These are phyloP conservation scores for Colletotrichum tanaceti DNA, from an alignment of 2,329 filamentous ascomycete genomes.

Conservation along the genomic window DNA sequence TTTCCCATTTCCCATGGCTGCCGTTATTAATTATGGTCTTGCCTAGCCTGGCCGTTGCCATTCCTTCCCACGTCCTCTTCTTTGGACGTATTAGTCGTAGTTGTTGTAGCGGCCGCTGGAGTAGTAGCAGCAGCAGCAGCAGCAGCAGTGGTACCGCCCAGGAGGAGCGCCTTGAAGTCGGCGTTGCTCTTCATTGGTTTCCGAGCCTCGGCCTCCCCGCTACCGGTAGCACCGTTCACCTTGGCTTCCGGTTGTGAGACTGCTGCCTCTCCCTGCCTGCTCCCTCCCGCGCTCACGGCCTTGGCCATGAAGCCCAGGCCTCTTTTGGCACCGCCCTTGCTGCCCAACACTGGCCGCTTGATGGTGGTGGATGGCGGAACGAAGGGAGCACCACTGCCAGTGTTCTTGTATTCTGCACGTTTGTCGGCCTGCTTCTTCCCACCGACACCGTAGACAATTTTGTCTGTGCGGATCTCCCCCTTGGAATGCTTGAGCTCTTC, in stretches of 20 bases:
- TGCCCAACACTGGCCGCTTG: slow-evolving; percentile 56
- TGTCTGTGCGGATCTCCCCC: slow-evolving; percentile 57
- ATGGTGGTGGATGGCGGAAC: slow-evolving; percentile 59
- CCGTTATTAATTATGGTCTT: slow-evolving; percentile 33
- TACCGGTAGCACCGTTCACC: slow-evolving; percentile 45
- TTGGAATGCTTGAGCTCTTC: slow-evolving; percentile 66
- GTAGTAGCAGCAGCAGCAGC: background rate
- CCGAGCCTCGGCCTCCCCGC: slow-evolving; percentile 40
- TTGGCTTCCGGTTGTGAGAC: slow-evolving; percentile 37
- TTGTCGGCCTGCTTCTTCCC: slow-evolving; percentile 43
- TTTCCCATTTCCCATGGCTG: slow-evolving; percentile 28
- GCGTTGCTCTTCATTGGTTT: slow-evolving; percentile 63
- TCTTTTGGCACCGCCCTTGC: slow-evolving; percentile 52
- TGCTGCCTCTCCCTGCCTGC: background rate
- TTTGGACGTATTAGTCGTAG: slow-evolving; percentile 21
- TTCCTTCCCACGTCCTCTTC: slow-evolving; percentile 21
- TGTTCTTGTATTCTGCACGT: slow-evolving; percentile 46
- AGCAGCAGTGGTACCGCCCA: slow-evolving; percentile 42
- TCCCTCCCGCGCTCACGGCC: slow-evolving; percentile 40
- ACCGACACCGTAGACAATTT: slow-evolving; percentile 52
- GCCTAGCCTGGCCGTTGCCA: slow-evolving; percentile 26
- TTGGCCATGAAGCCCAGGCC: slow-evolving; percentile 57
- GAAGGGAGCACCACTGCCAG: slow-evolving; percentile 46
- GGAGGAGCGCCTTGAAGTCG: slow-evolving; percentile 67
- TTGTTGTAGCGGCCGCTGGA: slow-evolving; percentile 4